Evolutionary conservation across 257 asterid genomes (phyloP), one percentile per base, ranked within the genome.

Genomic region (Rubia yunnanensis): DNA sequence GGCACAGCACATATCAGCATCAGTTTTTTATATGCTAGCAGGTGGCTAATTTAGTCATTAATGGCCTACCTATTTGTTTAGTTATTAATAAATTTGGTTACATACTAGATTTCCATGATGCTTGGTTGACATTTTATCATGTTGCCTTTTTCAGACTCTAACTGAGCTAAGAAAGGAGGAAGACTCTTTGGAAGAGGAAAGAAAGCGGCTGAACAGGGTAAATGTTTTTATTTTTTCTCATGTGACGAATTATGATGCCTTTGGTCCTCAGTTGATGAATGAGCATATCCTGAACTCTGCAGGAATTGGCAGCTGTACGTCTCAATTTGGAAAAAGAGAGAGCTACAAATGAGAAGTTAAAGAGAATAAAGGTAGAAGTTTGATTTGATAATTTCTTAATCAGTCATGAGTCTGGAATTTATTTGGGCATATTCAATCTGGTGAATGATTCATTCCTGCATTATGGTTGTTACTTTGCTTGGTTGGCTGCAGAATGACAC

Each of bases 121-220:
- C 44, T 60, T 18, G 31, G 67, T 52, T 53, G 35, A 30, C 14
- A 57, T 62, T 68, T 24, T 31, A 50, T n/a, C 11, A 23, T 32
- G 28, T 20, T 55, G 46, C 17, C 70, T 55, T 66, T n/a, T 63
- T 27, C 88, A 90, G 97, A 85, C 88, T 32, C 70, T 82, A 64
- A 77, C 85, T 11, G 87, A 90, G 72, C 90, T 90, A 39, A 85
- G 66, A 76, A 85, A 81, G 23, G 89, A 82, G 65, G 95, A 85
- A 50, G 70, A 30, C 59, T 20, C 73, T 48, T 79, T 90, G 59
- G 72, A 72, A 14, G 80, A 70, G 79, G 97, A 90, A 82, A 79
- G 83, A 78, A 79, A 80, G 63, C 87, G 72, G 62, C 52, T 85
- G 80, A 80, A 85, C 70, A 85, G 79, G 92, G 97, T 90, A 84